A percentile compares a stretch with the other conserved stretches of the same genome.
phyloP scores from a whole-genome alignment of 2,329 filamentous ascomycete genomes.

The Stachybotrys elegans region DNA sequence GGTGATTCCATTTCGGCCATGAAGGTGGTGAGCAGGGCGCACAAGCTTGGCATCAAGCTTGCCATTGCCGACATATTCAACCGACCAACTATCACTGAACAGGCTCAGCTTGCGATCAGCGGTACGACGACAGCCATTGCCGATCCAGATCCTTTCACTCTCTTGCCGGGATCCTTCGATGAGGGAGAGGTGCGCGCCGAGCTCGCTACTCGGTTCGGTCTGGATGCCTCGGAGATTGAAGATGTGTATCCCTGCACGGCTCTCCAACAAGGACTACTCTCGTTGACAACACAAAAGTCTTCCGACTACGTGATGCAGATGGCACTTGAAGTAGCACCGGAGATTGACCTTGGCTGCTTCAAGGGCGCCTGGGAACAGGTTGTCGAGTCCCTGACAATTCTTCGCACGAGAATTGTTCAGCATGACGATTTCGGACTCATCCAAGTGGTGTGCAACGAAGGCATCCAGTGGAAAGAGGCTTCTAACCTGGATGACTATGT shows the following conservation, averaged over 20 bases:
- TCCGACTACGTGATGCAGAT: conserved; percentile 7
- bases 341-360: conserved; percentile 3
- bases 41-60: conserved; percentile 25
- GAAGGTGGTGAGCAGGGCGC: conserved; percentile 34
- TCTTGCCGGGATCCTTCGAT: no score
- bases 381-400: not conserved
- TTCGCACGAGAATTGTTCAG: conserved; percentile 12
- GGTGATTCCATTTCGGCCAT: conserved; percentile 43
- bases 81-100: not conserved
- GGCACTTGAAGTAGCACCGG: not conserved
- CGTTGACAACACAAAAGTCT: conserved; percentile 8
- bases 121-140: not conserved
- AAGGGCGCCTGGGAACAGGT: conserved; percentile 10
- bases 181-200: not conserved
- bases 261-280: conserved; percentile 12
- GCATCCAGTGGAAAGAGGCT: conserved; percentile 3
- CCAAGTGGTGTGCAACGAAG: conserved; percentile 7
- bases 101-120: not conserved
- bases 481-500: conserved; percentile 2
- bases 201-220: not conserved
- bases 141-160: not conserved
- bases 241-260: conserved; percentile 11
- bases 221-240: not conserved
- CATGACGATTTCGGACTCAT: conserved; percentile 4
- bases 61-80: conserved; percentile 37